phyloP scores from a whole-genome alignment of 306 rosid genomes.

The Malus fusca region DNA sequence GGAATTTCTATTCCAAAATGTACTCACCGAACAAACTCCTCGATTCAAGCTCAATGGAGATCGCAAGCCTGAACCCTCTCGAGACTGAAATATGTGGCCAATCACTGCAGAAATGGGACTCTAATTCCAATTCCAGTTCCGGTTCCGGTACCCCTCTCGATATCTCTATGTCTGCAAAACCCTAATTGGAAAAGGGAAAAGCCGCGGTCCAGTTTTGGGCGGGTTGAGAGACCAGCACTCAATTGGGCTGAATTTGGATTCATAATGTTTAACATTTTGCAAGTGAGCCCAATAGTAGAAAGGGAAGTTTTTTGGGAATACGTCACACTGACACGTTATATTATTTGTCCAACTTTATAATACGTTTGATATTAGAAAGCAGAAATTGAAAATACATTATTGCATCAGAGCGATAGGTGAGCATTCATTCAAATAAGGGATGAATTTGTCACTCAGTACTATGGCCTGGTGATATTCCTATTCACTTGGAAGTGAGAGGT shows the following conservation, averaged over 20 bases:
- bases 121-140: background rate
- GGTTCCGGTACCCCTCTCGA: background rate
- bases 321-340: fast-evolving
- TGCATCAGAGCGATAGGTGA: no score
- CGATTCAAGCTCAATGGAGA: background rate
- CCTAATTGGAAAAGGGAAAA: background rate
- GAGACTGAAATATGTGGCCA: background rate
- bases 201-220: background rate
- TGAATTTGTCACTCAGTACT: no score
- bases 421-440: no score
- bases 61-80: background rate
- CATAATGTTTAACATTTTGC: background rate
- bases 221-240: background rate
- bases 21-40: background rate
- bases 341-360: no score
- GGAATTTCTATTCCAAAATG: background rate
- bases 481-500: no score
- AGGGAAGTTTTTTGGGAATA: no score
- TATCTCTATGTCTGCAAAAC: background rate
- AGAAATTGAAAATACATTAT: no score
- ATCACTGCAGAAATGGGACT: background rate
- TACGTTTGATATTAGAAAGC: no score
- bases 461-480: no score
- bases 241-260: background rate
- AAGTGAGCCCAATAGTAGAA: no score